These are phyloP conservation scores for Athelia psychrophila DNA, from an alignment of 1,284 basidiomycete genomes.

Conservation along the genomic window DNA sequence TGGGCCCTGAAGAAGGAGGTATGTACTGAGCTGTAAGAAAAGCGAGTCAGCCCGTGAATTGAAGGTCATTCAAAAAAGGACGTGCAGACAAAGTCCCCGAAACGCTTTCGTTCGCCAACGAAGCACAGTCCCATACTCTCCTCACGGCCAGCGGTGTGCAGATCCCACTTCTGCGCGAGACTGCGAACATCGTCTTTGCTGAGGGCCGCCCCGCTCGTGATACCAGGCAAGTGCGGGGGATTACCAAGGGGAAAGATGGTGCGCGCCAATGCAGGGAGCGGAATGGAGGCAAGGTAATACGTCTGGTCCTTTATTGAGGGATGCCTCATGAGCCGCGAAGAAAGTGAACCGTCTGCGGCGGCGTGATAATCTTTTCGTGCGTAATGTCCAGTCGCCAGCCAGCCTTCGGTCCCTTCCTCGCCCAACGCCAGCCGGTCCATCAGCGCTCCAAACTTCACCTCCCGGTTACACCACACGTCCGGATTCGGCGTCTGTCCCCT, in stretches of 20 bases:
- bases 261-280: conserved; percentile 59
- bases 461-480: conserved; percentile 90
- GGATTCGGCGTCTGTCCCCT: conserved; percentile 87
- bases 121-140: conserved; percentile 99
- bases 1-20: conserved; percentile 59
- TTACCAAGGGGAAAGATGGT: conserved; percentile 80
- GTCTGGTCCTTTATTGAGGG: conserved; percentile 88
- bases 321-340: conserved; percentile 63
- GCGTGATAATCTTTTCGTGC: conserved; percentile 57
- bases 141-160: conserved; percentile 77
- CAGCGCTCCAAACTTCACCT: conserved; percentile 93
- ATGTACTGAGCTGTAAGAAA: conserved; percentile 71
- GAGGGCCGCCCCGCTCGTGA: no score
- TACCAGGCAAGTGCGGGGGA: conserved; percentile 26
- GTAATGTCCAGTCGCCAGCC: conserved; percentile 62
- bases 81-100: conserved; percentile 75
- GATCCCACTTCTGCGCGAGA: conserved; percentile 62
- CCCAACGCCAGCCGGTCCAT: conserved; percentile 56
- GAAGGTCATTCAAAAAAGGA: conserved; percentile 3
- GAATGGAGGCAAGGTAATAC: conserved; percentile 86
- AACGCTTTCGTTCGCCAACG: conserved; percentile 79
- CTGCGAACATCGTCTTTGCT: conserved; percentile 72
- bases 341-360: conserved; percentile 31
- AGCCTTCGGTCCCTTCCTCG: conserved; percentile 19
- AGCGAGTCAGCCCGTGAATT: not conserved